Percentiles rank a stretch among this genome's conserved stretches.
These are phyloP conservation scores for Rhizoctonia solani DNA, from an alignment of 1,284 basidiomycete genomes.

Conservation along the genomic window DNA sequence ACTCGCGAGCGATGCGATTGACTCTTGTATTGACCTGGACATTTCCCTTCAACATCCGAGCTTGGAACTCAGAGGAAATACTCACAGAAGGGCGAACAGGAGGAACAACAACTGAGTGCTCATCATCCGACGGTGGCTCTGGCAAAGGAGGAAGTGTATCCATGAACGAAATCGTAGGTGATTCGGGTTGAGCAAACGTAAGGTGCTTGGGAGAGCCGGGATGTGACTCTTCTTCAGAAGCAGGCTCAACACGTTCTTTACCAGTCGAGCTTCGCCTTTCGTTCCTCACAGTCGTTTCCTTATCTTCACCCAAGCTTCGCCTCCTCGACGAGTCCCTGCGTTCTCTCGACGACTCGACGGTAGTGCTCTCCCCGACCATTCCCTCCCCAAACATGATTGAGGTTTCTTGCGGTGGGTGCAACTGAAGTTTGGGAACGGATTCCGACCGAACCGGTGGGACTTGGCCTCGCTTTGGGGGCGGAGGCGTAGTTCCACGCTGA, in stretches of 20 bases:
- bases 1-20: conserved; percentile 1
- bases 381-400: too few species aligned
- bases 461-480: too few species aligned
- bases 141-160: conserved; percentile 23
- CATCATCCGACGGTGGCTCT: conserved; percentile 29
- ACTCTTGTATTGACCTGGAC: conserved; percentile 11
- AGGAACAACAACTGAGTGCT: neutral
- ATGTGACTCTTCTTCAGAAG: neutral
- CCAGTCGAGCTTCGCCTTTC: neutral
- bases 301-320: too few species aligned
- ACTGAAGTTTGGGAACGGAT: too few species aligned
- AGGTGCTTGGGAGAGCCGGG: neutral
- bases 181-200: conserved; percentile 17
- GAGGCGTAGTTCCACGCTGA: neutral
- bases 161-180: conserved; percentile 30
- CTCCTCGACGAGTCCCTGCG: too few species aligned
- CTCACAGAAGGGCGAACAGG: conserved; percentile 1
- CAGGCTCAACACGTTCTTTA: neutral
- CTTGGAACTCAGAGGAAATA: neutral
- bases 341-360: too few species aligned
- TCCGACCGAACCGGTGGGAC: too few species aligned
- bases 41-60: neutral
- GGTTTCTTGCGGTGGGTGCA: neutral
- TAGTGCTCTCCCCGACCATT: neutral
- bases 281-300: too few species aligned